Evolutionary conservation across 257 asterid genomes (phyloP).

Genomic region (Nicotiana undulata): DNA sequence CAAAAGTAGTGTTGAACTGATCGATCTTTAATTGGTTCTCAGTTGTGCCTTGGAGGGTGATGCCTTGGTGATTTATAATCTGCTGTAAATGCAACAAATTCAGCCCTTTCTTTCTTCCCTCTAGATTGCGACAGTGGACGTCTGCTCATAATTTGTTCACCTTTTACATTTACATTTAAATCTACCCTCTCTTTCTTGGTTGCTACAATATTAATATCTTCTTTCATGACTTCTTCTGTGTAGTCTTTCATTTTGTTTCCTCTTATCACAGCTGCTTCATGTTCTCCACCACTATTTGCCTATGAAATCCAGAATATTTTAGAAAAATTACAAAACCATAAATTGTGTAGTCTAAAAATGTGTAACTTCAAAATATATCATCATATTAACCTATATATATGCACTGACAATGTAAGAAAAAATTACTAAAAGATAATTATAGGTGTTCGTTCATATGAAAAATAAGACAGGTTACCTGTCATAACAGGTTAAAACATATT

Average conservation of each 20-base stretch:
- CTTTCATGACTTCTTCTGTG: not conserved
- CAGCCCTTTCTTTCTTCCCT: constrained; percentile 21
- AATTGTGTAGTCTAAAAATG: not conserved
- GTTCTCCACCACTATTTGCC: not conserved
- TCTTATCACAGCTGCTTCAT: not conserved
- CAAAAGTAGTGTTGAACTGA: not conserved
- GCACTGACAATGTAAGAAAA: too few relatives aligned
- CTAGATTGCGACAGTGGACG: constrained; percentile 7
- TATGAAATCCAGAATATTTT: not conserved
- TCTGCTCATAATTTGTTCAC: constrained; percentile 17
- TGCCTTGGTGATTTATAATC: constrained; percentile 64
- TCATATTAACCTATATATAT: too few relatives aligned
- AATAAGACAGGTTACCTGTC: too few relatives aligned
- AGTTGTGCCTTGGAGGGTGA: constrained; percentile 65
- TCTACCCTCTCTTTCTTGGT: not conserved
- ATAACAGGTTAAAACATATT: too few relatives aligned
- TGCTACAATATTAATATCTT: not conserved
- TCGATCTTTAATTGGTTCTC: constrained; percentile 5
- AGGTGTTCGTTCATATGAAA: too few relatives aligned
- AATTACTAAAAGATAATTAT: too few relatives aligned
- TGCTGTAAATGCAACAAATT: constrained; percentile 40
- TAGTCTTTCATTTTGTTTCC: not conserved
- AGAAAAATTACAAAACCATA: not conserved
- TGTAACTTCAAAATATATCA: not conserved
- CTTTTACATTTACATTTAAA: not conserved